These are phyloP conservation scores for Pleomassaria siparia DNA, from an alignment of 2,329 filamentous ascomycete species.

Conservation along the genomic window DNA sequence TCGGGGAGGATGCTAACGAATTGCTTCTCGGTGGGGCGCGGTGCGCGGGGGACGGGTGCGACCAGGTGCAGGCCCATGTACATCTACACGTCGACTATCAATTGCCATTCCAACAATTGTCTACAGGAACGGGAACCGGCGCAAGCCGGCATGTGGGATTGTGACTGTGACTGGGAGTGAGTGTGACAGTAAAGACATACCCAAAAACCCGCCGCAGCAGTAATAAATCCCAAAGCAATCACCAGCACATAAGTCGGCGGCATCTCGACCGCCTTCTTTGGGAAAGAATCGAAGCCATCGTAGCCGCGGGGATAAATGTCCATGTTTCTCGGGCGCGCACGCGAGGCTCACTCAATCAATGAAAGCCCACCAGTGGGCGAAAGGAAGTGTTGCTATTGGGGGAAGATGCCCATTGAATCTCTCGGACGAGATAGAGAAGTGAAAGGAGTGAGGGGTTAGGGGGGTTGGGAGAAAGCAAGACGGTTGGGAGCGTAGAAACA, in stretches of 20 bases:
- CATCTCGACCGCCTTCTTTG: slow-evolving; percentile 24
- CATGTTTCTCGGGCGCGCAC: not conserved
- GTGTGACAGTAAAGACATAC: slow-evolving; percentile 22
- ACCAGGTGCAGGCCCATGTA: slow-evolving; percentile 71
- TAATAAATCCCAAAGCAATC: slow-evolving; percentile 26
- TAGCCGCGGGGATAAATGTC: not conserved
- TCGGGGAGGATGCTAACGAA: slow-evolving; percentile 75
- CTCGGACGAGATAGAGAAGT: not conserved
- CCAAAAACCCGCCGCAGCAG: slow-evolving; percentile 31
- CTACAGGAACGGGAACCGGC: not conserved
- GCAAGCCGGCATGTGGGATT: no score
- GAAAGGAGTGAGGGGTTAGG: not conserved
- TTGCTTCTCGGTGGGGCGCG: slow-evolving; percentile 76
- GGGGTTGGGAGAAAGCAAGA: not conserved
- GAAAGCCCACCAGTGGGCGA: slow-evolving; percentile 1
- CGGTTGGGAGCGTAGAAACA: not conserved
- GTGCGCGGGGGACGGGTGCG: slow-evolving; percentile 76
- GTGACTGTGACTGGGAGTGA: slow-evolving; percentile 2
- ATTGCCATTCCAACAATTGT: not conserved
- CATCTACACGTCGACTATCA: slow-evolving; percentile 47
- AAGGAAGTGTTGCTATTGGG: not conserved
- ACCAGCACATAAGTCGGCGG: slow-evolving; percentile 36
- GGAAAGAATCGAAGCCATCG: slow-evolving; percentile 28
- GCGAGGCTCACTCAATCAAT: not conserved
- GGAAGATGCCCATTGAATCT: not conserved